Conservation (phyloP, 176 grass and related monocot species). For the Phragmites australis region DNA sequence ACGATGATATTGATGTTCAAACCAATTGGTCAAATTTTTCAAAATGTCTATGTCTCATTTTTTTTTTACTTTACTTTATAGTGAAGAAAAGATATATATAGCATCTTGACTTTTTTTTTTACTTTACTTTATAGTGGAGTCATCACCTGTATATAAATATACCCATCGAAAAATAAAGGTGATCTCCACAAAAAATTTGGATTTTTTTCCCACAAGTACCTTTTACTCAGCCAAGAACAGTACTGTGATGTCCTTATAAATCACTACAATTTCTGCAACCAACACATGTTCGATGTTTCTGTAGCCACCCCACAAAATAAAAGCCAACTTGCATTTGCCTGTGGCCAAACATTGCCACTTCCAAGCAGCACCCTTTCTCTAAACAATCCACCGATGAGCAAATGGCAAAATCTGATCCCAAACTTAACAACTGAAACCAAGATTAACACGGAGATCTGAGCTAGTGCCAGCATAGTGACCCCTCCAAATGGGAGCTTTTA, state of each 20-base stretch:
- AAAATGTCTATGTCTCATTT: background rate
- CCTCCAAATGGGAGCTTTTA: slow-evolving; percentile 41
- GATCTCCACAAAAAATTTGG: too few relatives aligned
- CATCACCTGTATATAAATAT: background rate
- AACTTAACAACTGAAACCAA: slow-evolving; percentile 35
- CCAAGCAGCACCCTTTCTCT: background rate
- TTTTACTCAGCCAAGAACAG: background rate
- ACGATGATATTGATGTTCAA: slow-evolving; percentile 34
- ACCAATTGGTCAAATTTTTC: slow-evolving; percentile 5
- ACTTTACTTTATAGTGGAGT: background rate
- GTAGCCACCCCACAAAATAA: too few relatives aligned
- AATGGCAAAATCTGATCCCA: slow-evolving; percentile 16
- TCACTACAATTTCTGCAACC: background rate
- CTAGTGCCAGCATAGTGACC: slow-evolving; percentile 31
- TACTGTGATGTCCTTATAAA: slow-evolving; percentile 10
- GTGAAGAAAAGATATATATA: background rate
- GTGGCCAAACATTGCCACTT: slow-evolving; percentile 23
- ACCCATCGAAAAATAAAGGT: too few relatives aligned
- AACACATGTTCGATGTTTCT: slow-evolving; percentile 38
- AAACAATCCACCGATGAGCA: background rate
- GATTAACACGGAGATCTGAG: slow-evolving; percentile 46
- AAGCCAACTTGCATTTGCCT: slow-evolving; percentile 21
- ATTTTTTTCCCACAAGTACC: background rate
- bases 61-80: background rate
- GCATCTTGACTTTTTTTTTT: background rate